A percentile compares a stretch with the other conserved stretches of the same genome.
phyloP scores from a whole-genome alignment of 2,329 filamentous ascomycete genomes.

The Stemphylium beticola region DNA sequence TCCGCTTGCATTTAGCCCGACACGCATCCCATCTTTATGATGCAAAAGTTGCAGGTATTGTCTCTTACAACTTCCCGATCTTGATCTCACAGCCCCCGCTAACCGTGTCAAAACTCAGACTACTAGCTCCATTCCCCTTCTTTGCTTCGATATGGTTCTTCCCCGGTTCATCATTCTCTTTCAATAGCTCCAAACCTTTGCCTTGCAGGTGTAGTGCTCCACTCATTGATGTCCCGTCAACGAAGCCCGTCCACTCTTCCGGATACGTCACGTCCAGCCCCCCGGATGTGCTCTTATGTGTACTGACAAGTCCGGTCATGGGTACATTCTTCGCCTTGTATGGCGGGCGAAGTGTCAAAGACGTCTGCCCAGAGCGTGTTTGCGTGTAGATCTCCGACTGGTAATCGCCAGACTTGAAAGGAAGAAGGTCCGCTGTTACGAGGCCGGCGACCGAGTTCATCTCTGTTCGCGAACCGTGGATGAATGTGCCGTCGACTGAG shows the following conservation, averaged over 20 bases:
- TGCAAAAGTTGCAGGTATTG: background rate
- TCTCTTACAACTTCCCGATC: conserved; percentile 34
- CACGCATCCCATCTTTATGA: background rate
- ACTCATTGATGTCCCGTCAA: conserved; percentile 47
- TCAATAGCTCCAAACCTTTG: conserved; percentile 44
- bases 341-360: conserved; percentile 40
- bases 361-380: conserved; percentile 45
- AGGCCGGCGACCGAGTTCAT: conserved; percentile 48
- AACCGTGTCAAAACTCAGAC: conserved; percentile 42
- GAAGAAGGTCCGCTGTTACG: conserved; percentile 47
- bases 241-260: conserved; percentile 50
- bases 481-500: conserved; percentile 48
- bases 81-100: conserved; percentile 43
- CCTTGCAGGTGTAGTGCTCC: conserved; percentile 50
- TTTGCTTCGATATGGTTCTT: conserved; percentile 47
- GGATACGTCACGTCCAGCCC: conserved; percentile 49
- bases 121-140: conserved; percentile 48
- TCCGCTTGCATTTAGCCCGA: background rate
- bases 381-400: conserved; percentile 42
- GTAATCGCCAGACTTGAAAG: conserved; percentile 39
- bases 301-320: conserved; percentile 39
- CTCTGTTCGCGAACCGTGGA: conserved; percentile 49
- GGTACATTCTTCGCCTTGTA: conserved; percentile 35
- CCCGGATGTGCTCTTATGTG: conserved; percentile 47
- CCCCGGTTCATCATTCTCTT: conserved; percentile 34